Percentiles rank a stretch among this genome's conserved stretches.
phyloP scores from a whole-genome alignment of 2,329 filamentous ascomycete species.

The Aureobasidium namibiae region DNA sequence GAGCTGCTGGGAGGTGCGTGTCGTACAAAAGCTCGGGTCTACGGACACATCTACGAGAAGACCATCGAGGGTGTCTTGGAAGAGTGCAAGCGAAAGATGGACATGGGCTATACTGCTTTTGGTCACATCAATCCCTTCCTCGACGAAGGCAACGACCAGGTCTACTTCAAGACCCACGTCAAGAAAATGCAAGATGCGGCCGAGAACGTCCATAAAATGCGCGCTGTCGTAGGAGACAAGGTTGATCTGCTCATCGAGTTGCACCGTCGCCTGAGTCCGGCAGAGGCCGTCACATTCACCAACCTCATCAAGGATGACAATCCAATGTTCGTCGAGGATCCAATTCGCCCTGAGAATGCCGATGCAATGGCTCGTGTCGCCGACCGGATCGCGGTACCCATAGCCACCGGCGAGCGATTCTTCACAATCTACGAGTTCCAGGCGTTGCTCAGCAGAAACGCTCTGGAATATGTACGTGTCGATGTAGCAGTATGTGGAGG shows the following conservation, averaged over 20 bases:
- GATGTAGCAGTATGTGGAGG: not conserved
- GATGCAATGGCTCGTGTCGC: not conserved
- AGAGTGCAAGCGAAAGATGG: not conserved
- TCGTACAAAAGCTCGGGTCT: not conserved
- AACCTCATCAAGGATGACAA: not conserved
- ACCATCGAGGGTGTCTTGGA: not conserved
- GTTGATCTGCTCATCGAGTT: not conserved
- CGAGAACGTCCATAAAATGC: not conserved
- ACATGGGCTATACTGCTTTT: not conserved
- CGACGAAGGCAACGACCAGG: not conserved
- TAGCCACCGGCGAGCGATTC: not conserved
- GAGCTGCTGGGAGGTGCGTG: not conserved
- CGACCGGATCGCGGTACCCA: not conserved
- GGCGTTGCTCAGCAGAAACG: not conserved
- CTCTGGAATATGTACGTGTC: not conserved
- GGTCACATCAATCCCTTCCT: not conserved
- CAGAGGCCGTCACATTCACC: not conserved
- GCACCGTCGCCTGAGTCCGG: not conserved
- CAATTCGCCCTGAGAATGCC: not conserved
- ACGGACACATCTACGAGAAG: not conserved
- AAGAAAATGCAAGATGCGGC: not conserved
- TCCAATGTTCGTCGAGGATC: not conserved
- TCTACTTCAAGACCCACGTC: not conserved
- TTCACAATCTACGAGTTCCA: not conserved
- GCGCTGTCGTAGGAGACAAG: not conserved